Percentiles rank a stretch among this genome's conserved stretches.
Evolutionary conservation across 331 rosid genomes (phyloP).

Genomic region (Spiraea crenata): DNA sequence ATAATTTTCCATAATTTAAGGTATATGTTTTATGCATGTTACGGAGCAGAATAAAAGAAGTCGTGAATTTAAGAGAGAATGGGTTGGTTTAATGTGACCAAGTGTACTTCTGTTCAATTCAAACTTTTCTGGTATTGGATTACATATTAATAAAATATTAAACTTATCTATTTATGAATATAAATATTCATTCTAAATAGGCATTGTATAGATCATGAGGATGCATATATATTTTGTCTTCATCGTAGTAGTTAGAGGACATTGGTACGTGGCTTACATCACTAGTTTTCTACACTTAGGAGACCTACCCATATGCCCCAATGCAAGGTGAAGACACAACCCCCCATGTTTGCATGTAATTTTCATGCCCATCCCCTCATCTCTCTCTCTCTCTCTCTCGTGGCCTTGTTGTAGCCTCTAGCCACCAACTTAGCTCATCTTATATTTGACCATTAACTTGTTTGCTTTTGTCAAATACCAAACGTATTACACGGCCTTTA

Average conservation of each 20-base stretch:
- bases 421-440: background rate
- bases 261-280: constrained; percentile 50
- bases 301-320: constrained; percentile 32
- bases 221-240: constrained; percentile 18
- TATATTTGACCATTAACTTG: constrained; percentile 4
- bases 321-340: constrained; percentile 17
- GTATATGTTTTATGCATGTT: too few species aligned
- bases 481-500: too few species aligned
- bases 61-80: too few species aligned
- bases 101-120: too few species aligned
- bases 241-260: constrained; percentile 25
- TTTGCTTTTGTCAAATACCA: background rate
- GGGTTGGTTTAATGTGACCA: too few species aligned
- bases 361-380: constrained; percentile 32
- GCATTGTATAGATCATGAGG: background rate
- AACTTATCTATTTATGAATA: too few species aligned
- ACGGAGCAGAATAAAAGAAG: too few species aligned
- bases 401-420: constrained; percentile 29
- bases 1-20: too few species aligned
- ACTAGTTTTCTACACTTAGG: constrained; percentile 31
- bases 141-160: too few species aligned
- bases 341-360: constrained; percentile 32
- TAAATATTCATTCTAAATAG: background rate
- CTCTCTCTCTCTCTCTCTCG: background rate
- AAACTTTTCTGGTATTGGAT: too few species aligned